Conservation (phyloP, 768 basidiomycete species). For the Agaricus bisporus region DNA sequence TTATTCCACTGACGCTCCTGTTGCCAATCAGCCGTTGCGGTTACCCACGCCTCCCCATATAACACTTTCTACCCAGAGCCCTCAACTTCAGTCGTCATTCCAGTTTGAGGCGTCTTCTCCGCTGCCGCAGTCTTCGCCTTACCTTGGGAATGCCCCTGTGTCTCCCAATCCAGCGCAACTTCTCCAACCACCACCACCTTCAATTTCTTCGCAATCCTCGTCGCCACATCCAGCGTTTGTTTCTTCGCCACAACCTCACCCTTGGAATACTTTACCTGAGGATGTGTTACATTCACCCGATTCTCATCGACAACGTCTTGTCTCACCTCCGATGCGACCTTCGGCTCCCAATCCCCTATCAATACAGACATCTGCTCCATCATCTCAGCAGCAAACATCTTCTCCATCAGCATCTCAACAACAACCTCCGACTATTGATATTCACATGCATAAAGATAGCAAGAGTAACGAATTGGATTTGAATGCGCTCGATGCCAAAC, state of each 20-base stretch:
- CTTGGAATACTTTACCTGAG: background rate
- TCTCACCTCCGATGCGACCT: background rate
- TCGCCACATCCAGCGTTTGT: background rate
- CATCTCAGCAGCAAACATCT: background rate
- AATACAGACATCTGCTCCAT: background rate
- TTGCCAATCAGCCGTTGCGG: background rate
- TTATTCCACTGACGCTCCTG: background rate
- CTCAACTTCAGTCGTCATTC: background rate
- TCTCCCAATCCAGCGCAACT: background rate
- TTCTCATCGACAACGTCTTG: background rate
- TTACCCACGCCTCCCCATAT: background rate
- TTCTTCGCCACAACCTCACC: background rate
- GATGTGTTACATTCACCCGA: background rate
- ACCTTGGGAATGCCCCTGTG: background rate
- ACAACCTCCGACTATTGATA: background rate
- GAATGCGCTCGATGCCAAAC: no score
- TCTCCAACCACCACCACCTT: background rate
- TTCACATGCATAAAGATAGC: no score
- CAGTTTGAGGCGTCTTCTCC: conserved; percentile 1
- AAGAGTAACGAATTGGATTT: no score
- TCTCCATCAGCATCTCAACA: background rate
- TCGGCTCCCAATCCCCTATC: background rate
- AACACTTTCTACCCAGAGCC: background rate
- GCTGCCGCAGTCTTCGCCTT: background rate
- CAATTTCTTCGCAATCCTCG: background rate